Evolutionary conservation across 768 basidiomycete genomes (phyloP).

Genomic region (Cystobasidium onofrii): DNA sequence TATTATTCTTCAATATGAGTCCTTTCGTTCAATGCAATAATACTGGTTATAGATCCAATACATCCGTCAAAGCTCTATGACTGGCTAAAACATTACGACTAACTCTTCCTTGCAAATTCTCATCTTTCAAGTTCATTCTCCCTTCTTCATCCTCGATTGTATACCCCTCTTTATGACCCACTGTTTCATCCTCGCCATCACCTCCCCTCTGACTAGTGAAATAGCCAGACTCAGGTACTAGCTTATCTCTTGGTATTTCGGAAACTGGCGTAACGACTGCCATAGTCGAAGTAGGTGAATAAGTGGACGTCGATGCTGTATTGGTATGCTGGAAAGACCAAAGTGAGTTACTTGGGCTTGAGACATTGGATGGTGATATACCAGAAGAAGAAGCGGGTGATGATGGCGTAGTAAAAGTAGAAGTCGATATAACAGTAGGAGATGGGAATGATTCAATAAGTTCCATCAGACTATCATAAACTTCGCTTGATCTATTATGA

Average conservation of each 20-base stretch:
- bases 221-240: not conserved
- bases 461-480: constrained; percentile 1
- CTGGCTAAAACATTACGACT: too few species aligned
- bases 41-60: too few species aligned
- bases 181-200: not conserved
- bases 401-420: not conserved
- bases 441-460: not conserved
- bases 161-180: too few species aligned
- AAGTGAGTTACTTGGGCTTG: not conserved
- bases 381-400: not conserved
- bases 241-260: not conserved
- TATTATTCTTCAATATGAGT: too few species aligned
- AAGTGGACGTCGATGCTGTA: not conserved
- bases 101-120: too few species aligned
- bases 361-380: too few species aligned
- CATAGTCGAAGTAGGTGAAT: not conserved
- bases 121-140: too few species aligned
- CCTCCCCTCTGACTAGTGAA: not conserved
- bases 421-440: not conserved
- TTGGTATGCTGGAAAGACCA: not conserved
- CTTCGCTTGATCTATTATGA: not conserved
- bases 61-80: too few species aligned
- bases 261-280: not conserved
- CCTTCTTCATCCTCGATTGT: too few species aligned
- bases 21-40: too few species aligned